These are phyloP conservation scores for Hypoxylon subgilvum DNA, from an alignment of 495 filamentous ascomycete genomes.

Conservation along the genomic window DNA sequence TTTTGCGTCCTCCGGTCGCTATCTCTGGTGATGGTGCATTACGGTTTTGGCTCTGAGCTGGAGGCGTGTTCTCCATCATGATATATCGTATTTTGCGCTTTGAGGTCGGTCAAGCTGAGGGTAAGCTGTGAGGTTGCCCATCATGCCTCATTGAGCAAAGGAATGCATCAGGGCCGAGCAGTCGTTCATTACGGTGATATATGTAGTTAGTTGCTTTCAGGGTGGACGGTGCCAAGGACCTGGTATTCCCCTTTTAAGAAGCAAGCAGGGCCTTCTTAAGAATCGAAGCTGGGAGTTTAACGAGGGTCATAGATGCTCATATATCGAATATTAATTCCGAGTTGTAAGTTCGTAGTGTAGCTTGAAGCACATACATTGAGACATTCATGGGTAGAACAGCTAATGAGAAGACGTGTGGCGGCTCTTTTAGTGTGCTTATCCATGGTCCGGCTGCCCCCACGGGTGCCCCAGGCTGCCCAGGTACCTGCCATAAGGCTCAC, in stretches of 20 bases:
- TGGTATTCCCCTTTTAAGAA: not conserved
- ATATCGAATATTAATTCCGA: conserved; percentile 10
- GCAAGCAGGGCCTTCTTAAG: not conserved
- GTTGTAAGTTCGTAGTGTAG: not conserved
- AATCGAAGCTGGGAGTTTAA: not conserved
- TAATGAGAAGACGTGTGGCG: not conserved
- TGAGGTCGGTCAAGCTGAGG: conserved; percentile 19
- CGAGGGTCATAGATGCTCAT: not conserved
- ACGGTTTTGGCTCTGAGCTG: conserved; percentile 23
- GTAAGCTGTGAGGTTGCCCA: conserved; percentile 27
- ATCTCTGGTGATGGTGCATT: conserved; percentile 28
- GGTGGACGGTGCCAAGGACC: not conserved
- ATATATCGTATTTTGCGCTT: conserved; percentile 26
- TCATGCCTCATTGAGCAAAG: conserved; percentile 25
- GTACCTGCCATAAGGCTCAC: conserved; percentile 2
- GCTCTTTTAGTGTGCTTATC: not conserved
- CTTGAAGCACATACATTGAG: not conserved
- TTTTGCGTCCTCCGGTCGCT: conserved; percentile 58
- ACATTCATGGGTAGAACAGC: too few relatives aligned
- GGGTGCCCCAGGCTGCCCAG: not conserved
- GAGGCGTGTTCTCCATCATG: conserved; percentile 36
- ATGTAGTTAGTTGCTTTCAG: not conserved
- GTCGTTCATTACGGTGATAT: conserved; percentile 8
- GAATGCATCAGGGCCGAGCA: conserved; percentile 9
- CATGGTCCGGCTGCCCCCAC: conserved; percentile 4